Conservation (phyloP, 768 basidiomycete genomes). For the Lentinula raphanica region DNA sequence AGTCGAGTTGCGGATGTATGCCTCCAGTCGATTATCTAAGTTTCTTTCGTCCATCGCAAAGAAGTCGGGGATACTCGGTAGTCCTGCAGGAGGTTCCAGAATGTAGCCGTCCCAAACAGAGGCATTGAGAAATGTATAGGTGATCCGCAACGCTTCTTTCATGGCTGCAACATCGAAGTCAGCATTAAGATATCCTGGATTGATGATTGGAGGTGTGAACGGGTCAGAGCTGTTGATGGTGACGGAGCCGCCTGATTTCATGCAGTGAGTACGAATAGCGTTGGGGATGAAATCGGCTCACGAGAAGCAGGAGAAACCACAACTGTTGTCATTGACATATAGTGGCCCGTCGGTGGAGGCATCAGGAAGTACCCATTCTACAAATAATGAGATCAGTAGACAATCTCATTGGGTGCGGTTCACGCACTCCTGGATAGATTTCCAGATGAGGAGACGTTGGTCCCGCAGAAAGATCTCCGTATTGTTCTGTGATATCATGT, state of each 20-base stretch:
- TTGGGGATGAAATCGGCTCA: not conserved
- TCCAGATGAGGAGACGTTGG: not conserved
- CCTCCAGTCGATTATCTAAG: slow-evolving; percentile 22
- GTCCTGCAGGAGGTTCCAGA: slow-evolving; percentile 12
- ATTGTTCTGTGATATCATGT: not conserved
- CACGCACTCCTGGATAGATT: not conserved
- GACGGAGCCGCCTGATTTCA: slow-evolving; percentile 20
- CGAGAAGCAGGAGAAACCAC: slow-evolving; percentile 13
- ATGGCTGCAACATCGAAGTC: slow-evolving; percentile 23
- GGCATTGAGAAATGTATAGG: slow-evolving; percentile 21
- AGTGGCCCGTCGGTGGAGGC: slow-evolving; percentile 12
- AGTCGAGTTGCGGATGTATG: slow-evolving; percentile 17
- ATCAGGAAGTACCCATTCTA: slow-evolving; percentile 10
- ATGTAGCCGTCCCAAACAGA: slow-evolving; percentile 25
- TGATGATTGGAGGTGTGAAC: slow-evolving; percentile 21
- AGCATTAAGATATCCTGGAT: slow-evolving; percentile 18
- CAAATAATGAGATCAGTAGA: not conserved
- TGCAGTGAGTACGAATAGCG: not conserved
- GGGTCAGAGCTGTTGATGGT: slow-evolving; percentile 23
- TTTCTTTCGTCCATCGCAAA: slow-evolving; percentile 7
- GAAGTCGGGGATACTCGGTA: slow-evolving; percentile 11
- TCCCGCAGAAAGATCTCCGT: not conserved
- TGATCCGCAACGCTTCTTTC: slow-evolving; percentile 21
- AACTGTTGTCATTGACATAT: slow-evolving; percentile 7
- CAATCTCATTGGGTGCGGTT: not conserved